Evolutionary conservation across 371 early-diverging fungal species (phyloP).

Genomic region (Zopfochytrium polystomum): DNA sequence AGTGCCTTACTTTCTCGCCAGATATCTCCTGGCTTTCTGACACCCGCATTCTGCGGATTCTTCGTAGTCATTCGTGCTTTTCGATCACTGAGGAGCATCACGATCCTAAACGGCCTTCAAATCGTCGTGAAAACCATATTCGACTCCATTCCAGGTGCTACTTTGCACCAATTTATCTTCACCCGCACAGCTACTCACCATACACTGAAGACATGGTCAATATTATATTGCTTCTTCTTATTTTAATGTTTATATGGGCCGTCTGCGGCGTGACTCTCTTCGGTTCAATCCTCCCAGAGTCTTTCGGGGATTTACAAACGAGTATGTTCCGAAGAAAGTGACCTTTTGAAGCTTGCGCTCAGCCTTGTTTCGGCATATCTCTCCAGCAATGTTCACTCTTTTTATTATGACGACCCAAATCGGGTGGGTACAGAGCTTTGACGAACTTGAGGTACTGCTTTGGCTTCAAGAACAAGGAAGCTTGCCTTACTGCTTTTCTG

Average conservation of each 20-base stretch:
- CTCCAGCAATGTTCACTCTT: slow-evolving; percentile 34
- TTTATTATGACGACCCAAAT: slow-evolving; percentile 37
- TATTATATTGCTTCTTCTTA: slow-evolving; percentile 34
- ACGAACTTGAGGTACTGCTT: slow-evolving; percentile 27
- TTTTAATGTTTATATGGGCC: slow-evolving; percentile 45
- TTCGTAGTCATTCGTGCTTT: slow-evolving; percentile 40
- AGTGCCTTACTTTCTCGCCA: neutral
- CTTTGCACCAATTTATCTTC: neutral
- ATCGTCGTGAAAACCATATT: slow-evolving; percentile 36
- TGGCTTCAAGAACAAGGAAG: neutral
- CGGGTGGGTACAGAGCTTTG: slow-evolving; percentile 37
- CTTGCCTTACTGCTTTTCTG: neutral
- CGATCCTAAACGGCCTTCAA: slow-evolving; percentile 33
- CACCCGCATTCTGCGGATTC: slow-evolving; percentile 30
- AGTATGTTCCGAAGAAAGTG: slow-evolving; percentile 17
- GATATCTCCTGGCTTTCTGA: slow-evolving; percentile 21
- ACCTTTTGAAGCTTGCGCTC: neutral
- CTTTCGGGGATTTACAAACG: slow-evolving; percentile 31
- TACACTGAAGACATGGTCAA: slow-evolving; percentile 37
- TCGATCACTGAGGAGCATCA: slow-evolving; percentile 31
- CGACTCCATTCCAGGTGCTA: slow-evolving; percentile 35
- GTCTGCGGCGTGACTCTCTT: slow-evolving; percentile 44
- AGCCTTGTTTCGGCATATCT: neutral
- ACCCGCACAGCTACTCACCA: neutral
- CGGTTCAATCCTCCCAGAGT: slow-evolving; percentile 9